Evolutionary conservation across 192 early-diverging fungal species (phyloP), one percentile per base, ranked within the genome.

Genomic region (Coemansia sp.): DNA sequence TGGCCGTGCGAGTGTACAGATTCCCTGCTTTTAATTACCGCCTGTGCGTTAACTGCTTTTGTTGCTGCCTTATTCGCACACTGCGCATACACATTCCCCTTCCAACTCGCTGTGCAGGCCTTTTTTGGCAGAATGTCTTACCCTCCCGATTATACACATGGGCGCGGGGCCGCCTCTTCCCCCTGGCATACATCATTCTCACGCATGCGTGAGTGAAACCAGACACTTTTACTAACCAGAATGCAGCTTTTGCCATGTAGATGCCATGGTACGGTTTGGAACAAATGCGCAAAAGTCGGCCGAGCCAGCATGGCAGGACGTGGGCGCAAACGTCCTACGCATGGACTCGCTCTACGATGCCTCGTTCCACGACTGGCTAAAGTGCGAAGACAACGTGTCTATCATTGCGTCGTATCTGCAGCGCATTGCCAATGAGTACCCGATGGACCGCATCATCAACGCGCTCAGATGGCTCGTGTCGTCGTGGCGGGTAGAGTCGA

Each of bases 341-440:
- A 91, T 91, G 89, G 89, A 91, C 69, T 82, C 84, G 61, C 85
- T 87, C 3, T 91, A 91, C 55, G 89, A 89, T 49, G 88, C 89
- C 49, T 86, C 88, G 9, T 91, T 91, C 73, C 86, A 87, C 74
- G 82, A 85, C 45, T 91, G 89, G 89, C 80, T 91, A 2, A 85
- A 86, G 62, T 85, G 82, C 41, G 89, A 91, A 70, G 89, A 88
- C 52, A 91, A 91, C 67, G 87, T 91, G 11, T 81, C 85, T 19
- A 86, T 87, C 9, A 89, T 87, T 7, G 83, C 88, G 3, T 84
- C 83, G 48, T 89, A 89, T 57, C 69, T 91, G 24, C 87, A 88
- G 64, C 85, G 89, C 57, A 89, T 91, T 52, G 87, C 89, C 26
- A 87, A 88, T 61, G 88, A 91, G 69, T 91, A 89, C 59, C 82